Percentiles rank a stretch among this genome's conserved stretches.
Evolutionary conservation across 1,284 basidiomycete species (phyloP).

Genomic region (Coriolopsis trogii): DNA sequence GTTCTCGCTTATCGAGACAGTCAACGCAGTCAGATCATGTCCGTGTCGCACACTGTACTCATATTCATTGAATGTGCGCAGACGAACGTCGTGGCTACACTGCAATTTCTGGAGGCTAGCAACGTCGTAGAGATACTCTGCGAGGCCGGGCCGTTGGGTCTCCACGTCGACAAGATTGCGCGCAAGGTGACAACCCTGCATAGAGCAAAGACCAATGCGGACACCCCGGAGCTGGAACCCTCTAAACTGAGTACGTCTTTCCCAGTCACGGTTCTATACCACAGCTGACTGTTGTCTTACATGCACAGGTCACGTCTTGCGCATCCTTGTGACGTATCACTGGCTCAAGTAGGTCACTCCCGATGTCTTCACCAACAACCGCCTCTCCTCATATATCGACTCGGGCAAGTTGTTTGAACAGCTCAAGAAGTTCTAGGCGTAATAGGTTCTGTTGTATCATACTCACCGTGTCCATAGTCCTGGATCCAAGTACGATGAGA

Average conservation of each 20-base stretch:
- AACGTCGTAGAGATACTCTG: slow-evolving; percentile 68
- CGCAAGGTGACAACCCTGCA: too few species aligned
- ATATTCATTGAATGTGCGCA: too few species aligned
- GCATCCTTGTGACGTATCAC: slow-evolving; percentile 73
- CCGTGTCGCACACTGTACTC: too few species aligned
- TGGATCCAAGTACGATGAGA: slow-evolving; percentile 20
- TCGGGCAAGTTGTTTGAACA: slow-evolving; percentile 54
- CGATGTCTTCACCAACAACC: too few species aligned
- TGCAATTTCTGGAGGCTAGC: slow-evolving; percentile 66
- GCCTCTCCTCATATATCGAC: slow-evolving; percentile 65
- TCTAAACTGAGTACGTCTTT: slow-evolving; percentile 15
- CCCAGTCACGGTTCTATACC: too few species aligned
- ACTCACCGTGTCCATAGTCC: too few species aligned
- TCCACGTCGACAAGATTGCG: too few species aligned
- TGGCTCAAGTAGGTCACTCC: too few species aligned
- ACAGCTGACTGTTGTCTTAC: not conserved
- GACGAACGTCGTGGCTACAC: too few species aligned
- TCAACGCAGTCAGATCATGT: too few species aligned
- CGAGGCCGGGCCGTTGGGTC: slow-evolving; percentile 55
- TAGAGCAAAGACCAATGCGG: too few species aligned
- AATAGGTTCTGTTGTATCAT: too few species aligned
- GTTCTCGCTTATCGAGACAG: slow-evolving; percentile 1
- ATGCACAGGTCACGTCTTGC: slow-evolving; percentile 58
- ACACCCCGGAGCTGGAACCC: slow-evolving; percentile 14
- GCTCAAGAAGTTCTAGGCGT: slow-evolving; percentile 35